A percentile compares a stretch with the other conserved stretches of the same genome.
Evolutionary conservation across 306 rosid species (phyloP).

Genomic region (Spatholobus suberectus): DNA sequence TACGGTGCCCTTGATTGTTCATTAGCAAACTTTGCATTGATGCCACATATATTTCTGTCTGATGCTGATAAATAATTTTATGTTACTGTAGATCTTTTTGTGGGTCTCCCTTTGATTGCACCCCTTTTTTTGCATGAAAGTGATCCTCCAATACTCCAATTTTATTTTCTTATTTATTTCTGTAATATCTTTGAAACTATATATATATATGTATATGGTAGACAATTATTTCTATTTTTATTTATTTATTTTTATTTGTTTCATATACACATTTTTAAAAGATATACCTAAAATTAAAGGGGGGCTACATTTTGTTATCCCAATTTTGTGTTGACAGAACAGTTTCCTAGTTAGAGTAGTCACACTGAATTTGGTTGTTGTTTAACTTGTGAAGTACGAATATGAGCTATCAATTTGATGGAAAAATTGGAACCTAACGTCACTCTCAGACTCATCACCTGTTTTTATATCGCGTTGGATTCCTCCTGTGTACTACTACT

Average conservation of each 20-base stretch:
- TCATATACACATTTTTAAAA: background rate
- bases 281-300: background rate
- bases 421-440: background rate
- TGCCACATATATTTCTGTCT: background rate
- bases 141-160: conserved; percentile 10
- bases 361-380: background rate
- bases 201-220: too few relatives aligned
- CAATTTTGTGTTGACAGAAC: background rate
- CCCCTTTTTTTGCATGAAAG: background rate
- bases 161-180: background rate
- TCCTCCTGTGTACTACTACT: background rate
- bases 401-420: conserved; percentile 4
- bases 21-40: background rate
- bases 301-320: background rate
- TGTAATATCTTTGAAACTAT: too few relatives aligned
- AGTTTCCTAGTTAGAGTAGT: background rate
- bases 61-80: background rate
- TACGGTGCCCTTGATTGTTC: background rate
- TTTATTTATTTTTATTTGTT: background rate
- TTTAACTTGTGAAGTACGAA: background rate
- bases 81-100: background rate
- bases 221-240: background rate
- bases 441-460: background rate
- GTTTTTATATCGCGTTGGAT: background rate
- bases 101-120: background rate